Evolutionary conservation across 148 eudicot species (phyloP), one percentile per base, ranked within the genome.

Genomic region (Fallopia convolvulus): DNA sequence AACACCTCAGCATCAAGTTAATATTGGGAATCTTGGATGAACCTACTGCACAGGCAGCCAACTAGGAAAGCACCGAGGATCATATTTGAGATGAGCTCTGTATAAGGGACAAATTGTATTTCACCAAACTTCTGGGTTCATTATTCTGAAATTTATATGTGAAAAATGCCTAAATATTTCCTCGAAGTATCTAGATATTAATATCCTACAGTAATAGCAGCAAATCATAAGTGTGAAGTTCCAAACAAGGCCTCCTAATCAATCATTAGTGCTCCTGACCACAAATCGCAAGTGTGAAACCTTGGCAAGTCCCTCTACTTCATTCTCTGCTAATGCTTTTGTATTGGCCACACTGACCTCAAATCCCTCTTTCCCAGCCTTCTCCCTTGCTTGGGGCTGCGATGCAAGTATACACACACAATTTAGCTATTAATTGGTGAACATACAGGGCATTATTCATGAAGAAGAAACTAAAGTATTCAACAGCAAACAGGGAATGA

Each of bases 271-370:
- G 46, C 46, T 42, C 46, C 46, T 42, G 9, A 6, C 9, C 46
- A 5, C 7, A 6, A 42, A 42, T 26, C 30, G 30, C 0, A 26
- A 26, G 30, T 26, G 30, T 17, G 44, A 78, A 75, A 96, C 99
- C 99, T 96, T 95, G 78, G 99, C 99, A 75, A 93, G 80, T 75
- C 99, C 99, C 82, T 96, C 99, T 65, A 90, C 99, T 87, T 96
- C 99, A 89, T 96, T 96, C 88, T 96, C 99, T 41, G 99, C 99
- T 71, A 96, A 92, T 39, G 99, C 98, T 82, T 96, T 96, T 17
- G 99, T 91, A 87, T 95, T 95, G 63, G 97, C 91, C 74, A 96
- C 79, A 60, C 97, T 88, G 36, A 96, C 77, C 83, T 87, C 88
- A 76, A 93, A 96, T 61, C 99, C 98, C 84, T 96, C 99, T 77